These are phyloP conservation scores for Ascochyta rabiei DNA, from an alignment of 2,329 filamentous ascomycete genomes.

Conservation along the genomic window DNA sequence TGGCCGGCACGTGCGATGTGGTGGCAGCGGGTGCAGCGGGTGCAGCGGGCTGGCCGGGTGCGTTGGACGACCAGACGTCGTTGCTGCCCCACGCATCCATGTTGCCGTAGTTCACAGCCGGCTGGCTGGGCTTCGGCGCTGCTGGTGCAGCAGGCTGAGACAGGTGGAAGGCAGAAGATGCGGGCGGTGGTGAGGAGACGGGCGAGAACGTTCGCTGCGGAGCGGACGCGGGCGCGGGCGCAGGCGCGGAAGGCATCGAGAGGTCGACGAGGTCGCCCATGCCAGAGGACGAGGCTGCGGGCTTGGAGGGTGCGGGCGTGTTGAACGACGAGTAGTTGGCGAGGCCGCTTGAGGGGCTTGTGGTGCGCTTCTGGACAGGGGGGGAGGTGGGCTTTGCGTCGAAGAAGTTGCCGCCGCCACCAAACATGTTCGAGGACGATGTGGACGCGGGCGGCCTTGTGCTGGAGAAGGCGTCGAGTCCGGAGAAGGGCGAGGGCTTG, in stretches of 20 bases:
- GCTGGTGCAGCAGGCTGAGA: conserved; percentile 41
- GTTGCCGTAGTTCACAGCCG: conserved; percentile 50
- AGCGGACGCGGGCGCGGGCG: conserved; percentile 31
- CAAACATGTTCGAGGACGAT: conserved; percentile 57
- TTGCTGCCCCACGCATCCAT: conserved; percentile 82
- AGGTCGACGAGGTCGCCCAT: conserved; percentile 85
- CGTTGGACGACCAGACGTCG: conserved; percentile 79
- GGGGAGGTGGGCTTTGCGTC: conserved; percentile 68
- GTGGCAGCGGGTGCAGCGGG: conserved; percentile 41
- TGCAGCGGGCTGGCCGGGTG: conserved; percentile 57
- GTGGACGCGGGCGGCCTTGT: conserved; percentile 46
- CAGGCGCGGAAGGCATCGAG: conserved; percentile 39
- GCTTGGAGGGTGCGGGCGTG: conserved; percentile 57
- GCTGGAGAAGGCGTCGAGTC: conserved; percentile 61
- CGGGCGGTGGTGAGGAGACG: conserved; percentile 43
- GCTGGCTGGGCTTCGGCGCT: conserved; percentile 36
- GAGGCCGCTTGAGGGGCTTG: conserved; percentile 62
- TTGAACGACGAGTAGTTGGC: conserved; percentile 70
- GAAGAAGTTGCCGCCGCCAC: conserved; percentile 82
- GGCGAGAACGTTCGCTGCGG: conserved; percentile 28
- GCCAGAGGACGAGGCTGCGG: conserved; percentile 52
- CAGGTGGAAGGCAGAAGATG: conserved; percentile 67
- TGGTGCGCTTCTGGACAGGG: conserved; percentile 54
- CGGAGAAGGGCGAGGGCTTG: conserved; percentile 70
- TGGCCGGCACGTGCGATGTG: conserved; percentile 49